A percentile compares a stretch with the other conserved stretches of the same genome.
Evolutionary conservation across 805 yeast species (phyloP).

Genomic region (Kuraishia capsulata): DNA sequence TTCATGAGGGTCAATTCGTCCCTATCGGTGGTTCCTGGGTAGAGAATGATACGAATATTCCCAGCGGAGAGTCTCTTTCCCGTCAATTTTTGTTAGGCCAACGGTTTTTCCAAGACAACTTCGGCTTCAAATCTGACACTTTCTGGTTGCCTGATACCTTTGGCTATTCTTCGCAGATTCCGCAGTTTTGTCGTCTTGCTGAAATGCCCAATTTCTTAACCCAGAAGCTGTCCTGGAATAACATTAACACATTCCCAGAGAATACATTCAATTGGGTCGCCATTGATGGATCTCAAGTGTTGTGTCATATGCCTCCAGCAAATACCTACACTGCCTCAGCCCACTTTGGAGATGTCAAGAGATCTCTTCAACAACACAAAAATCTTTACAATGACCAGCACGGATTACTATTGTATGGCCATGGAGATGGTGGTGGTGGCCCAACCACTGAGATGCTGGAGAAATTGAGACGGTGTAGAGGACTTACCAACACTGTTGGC

Average conservation of each 20-base stretch:
- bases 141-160: slow-evolving; percentile 98
- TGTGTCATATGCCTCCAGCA: slow-evolving; percentile 97
- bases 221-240: slow-evolving; percentile 94
- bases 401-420: slow-evolving; percentile 77
- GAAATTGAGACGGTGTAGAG: slow-evolving; percentile 85
- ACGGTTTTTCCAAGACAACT: slow-evolving; percentile 68
- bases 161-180: slow-evolving; percentile 93
- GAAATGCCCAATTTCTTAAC: slow-evolving; percentile 82
- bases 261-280: slow-evolving; percentile 94
- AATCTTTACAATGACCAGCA: slow-evolving; percentile 73
- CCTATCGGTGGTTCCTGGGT: slow-evolving; percentile 99
- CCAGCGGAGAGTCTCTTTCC: slow-evolving; percentile 84
- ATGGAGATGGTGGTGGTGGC: slow-evolving; percentile 99
- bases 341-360: slow-evolving; percentile 82
- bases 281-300: slow-evolving; percentile 84
- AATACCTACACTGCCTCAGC: slow-evolving; percentile 93
- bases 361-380: slow-evolving; percentile 76
- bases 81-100: slow-evolving; percentile 91
- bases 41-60: slow-evolving; percentile 92
- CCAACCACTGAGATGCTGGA: slow-evolving; percentile 92
- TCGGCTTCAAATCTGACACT: slow-evolving; percentile 64
- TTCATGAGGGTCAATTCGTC: slow-evolving; percentile 64
- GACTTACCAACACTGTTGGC: slow-evolving; percentile 73
- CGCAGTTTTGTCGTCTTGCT: slow-evolving; percentile 83
- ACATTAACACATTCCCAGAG: slow-evolving; percentile 83